phyloP scores from a whole-genome alignment of 805 yeast species.

The Ogataea parapolymorpha region DNA sequence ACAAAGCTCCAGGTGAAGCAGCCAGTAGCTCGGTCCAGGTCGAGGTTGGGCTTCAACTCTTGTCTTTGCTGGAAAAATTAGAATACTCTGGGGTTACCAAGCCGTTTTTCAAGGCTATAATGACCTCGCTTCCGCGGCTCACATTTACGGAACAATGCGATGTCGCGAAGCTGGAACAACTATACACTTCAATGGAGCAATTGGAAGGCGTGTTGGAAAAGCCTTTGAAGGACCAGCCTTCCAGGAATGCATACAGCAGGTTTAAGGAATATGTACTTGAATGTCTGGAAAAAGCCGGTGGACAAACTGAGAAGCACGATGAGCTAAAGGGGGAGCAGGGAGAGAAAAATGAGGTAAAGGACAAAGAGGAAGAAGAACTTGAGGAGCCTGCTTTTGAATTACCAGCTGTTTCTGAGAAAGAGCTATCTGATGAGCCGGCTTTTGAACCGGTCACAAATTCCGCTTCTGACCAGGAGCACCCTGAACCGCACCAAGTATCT shows the following conservation, averaged over 20 bases:
- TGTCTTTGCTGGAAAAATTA: conserved; percentile 44
- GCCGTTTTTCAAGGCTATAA: conserved; percentile 48
- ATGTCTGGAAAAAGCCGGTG: conserved; percentile 23
- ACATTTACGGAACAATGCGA: conserved; percentile 34
- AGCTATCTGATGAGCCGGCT: background rate
- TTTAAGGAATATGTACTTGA: conserved; percentile 27
- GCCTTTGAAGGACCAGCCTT: conserved; percentile 24
- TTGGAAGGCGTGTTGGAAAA: conserved; percentile 27
- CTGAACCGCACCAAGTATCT: too few relatives aligned
- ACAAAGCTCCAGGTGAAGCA: conserved; percentile 40
- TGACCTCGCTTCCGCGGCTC: conserved; percentile 49
- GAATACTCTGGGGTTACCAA: conserved; percentile 54
- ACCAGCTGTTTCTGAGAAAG: background rate
- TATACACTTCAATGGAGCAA: conserved; percentile 20
- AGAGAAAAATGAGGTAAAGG: conserved; percentile 12
- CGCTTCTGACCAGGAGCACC: too few relatives aligned
- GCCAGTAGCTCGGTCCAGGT: conserved; percentile 50
- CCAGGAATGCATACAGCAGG: conserved; percentile 24
- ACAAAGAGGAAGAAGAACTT: conserved; percentile 1
- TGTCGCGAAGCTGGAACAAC: conserved; percentile 19
- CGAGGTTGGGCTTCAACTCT: conserved; percentile 50
- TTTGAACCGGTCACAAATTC: too few relatives aligned
- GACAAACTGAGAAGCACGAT: conserved; percentile 4
- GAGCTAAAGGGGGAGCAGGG: conserved; percentile 5
- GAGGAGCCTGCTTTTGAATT: conserved; percentile 3